A percentile compares a stretch with the other conserved stretches of the same genome.
These are phyloP conservation scores for Geoglossum glabrum DNA, from an alignment of 495 filamentous ascomycete genomes.

Conservation along the genomic window DNA sequence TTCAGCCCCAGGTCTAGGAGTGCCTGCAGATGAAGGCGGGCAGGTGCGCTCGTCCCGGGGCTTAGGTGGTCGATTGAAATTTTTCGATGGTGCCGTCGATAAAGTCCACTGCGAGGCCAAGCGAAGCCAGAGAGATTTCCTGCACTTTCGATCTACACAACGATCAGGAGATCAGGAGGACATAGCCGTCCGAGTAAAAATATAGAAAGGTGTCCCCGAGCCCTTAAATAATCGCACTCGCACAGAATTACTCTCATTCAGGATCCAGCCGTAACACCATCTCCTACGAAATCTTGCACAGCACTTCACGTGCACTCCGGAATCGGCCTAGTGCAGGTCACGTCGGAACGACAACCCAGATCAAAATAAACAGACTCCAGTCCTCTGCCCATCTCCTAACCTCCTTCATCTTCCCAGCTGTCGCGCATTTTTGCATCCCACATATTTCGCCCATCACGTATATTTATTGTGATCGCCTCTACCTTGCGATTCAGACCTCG, in stretches of 20 bases:
- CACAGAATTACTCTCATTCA: too few relatives aligned
- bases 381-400: neutral
- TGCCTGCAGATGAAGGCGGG: constrained; percentile 1
- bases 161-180: too few relatives aligned
- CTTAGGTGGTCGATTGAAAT: neutral
- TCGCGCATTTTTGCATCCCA: neutral
- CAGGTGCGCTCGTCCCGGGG: neutral
- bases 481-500: constrained; percentile 19
- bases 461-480: constrained; percentile 25
- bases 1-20: neutral
- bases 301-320: neutral
- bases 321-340: neutral
- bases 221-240: too few relatives aligned
- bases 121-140: too few relatives aligned
- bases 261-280: too few relatives aligned
- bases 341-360: neutral
- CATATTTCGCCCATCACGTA: neutral
- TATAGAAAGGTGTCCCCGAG: too few relatives aligned
- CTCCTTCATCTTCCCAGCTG: neutral
- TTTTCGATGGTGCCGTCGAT: neutral
- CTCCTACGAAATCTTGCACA: too few relatives aligned
- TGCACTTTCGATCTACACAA: too few relatives aligned
- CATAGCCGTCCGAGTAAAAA: too few relatives aligned
- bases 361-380: constrained; percentile 1
- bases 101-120: neutral